Base-by-base conservation (phyloP, 2,329 filamentous ascomycete species). In the Talaromyces verruculosus region DNA sequence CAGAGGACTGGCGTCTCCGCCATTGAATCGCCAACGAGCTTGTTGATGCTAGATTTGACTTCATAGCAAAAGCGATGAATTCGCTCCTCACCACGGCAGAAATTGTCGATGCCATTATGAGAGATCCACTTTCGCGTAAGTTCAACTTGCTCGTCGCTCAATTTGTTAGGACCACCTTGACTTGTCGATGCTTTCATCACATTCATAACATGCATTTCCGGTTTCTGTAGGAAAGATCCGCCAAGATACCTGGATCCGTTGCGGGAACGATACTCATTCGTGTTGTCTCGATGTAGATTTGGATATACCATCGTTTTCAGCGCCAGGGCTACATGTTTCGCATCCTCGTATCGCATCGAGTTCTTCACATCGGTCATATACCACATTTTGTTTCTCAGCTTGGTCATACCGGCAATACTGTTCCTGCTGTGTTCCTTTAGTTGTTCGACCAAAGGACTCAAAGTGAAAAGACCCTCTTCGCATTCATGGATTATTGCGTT, bases 371-470 rank as follows among this genome's bases (percentile, higher is more conserved):
- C 93, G 1, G 91, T 94, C 67, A 95, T 91, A 76, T 96, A 99
- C 95, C 95, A 99, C 91, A 98, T 97, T 83, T 98, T 98, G 76
- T 97, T 91, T 49, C 95, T 88, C 45, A 97, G 84, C 25, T 90
- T 88, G 65, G 89, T 87, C 43, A 95, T 84, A 5, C 87, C 87
- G 66, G 84, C 84, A 84, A 92, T 90, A 86, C 92, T 91, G 5
- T 87, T 84, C 47, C 92, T 89, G 41, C 93, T 89, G 13, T 88
- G 85, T 2, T 84, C 85, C 71, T 94, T 91, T 58, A 93, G 88
- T 2, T 90, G 87, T 72, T 92, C 90, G 72, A 94, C 89, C 28
- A 89, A 92, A 71, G 92, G 91, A 73, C 92, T 92, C 22, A 96
- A 84, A 87, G 90, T 93, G 13, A 93, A 87, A 37, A 94, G 86